These are phyloP conservation scores for Aspergillus melleus DNA, from an alignment of 2,329 filamentous ascomycete species.

Conservation along the genomic window DNA sequence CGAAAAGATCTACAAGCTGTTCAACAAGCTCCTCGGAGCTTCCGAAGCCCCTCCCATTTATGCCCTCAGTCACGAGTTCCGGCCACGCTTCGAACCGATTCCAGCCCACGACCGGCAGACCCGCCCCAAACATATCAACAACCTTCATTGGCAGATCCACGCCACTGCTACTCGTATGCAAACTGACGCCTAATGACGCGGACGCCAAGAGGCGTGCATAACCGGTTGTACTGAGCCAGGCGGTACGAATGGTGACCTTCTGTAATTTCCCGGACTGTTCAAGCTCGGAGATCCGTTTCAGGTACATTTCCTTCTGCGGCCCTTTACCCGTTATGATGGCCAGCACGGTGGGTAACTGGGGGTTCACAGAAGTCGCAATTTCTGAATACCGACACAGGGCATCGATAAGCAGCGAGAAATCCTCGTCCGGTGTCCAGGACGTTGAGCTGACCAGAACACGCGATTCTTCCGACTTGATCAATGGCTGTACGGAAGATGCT, in stretches of 20 bases:
- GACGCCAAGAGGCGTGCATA: conserved; percentile 82
- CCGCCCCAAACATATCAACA: conserved; percentile 97
- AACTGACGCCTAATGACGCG: conserved; percentile 84
- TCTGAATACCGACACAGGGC: conserved; percentile 75
- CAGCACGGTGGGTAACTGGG: conserved; percentile 65
- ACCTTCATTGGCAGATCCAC: conserved; percentile 99
- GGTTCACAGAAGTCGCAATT: conserved; percentile 44
- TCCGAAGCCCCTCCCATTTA: conserved; percentile 83
- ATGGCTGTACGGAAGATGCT: conserved; percentile 59
- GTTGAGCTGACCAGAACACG: conserved; percentile 86
- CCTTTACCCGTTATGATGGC: conserved; percentile 95
- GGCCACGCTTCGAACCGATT: conserved; percentile 81
- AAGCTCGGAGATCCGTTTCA: conserved; percentile 64
- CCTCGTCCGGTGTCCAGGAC: conserved; percentile 96
- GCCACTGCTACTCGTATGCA: conserved; percentile 91
- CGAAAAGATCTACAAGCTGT: conserved; percentile 66
- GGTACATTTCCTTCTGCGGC: conserved; percentile 75
- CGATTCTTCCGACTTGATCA: conserved; percentile 59
- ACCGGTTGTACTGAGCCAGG: conserved; percentile 80
- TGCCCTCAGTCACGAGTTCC: conserved; percentile 84
- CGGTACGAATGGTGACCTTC: conserved; percentile 71
- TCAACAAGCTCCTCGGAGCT: conserved; percentile 65
- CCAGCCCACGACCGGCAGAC: conserved; percentile 87
- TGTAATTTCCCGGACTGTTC: conserved; percentile 63
- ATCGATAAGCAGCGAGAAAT: conserved; percentile 84